Percentiles rank a stretch among this genome's conserved stretches.
phyloP scores from a whole-genome alignment of 768 basidiomycete species.

The Multifurca ochricompacta region DNA sequence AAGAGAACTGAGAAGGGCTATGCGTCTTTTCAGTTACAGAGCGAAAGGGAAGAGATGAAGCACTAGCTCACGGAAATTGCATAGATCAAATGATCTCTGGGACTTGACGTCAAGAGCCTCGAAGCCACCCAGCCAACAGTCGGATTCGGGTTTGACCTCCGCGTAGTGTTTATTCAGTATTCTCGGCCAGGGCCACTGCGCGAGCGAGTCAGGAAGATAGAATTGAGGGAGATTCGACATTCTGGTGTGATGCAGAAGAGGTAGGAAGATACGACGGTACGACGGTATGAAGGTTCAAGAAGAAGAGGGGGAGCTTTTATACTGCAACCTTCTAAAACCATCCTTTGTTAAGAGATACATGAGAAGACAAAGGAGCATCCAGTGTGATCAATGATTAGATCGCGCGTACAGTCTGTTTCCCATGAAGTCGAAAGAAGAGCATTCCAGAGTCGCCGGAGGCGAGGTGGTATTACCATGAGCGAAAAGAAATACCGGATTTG shows the following conservation, averaged over 20 bases:
- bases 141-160: conserved; percentile 14
- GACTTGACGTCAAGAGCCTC: conserved; percentile 12
- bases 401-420: no score
- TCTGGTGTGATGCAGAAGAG: background rate
- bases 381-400: no score
- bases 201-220: conserved; percentile 11
- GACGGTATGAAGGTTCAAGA: no score
- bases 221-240: background rate
- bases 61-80: conserved; percentile 16
- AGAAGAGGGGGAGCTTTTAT: background rate
- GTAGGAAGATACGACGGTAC: background rate
- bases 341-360: no score
- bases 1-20: conserved; percentile 33
- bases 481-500: no score
- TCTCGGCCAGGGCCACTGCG: conserved; percentile 20
- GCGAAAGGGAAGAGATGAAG: background rate
- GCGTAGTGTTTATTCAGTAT: conserved; percentile 17
- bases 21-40: background rate
- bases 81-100: conserved; percentile 17
- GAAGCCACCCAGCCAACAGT: conserved; percentile 18
- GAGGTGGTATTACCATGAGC: no score
- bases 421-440: no score
- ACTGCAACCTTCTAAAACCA: no score
- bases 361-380: no score
- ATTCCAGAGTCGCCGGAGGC: no score